Evolutionary conservation across 2,329 filamentous ascomycete species (phyloP).

Genomic region (Neofusicoccum parvum): DNA sequence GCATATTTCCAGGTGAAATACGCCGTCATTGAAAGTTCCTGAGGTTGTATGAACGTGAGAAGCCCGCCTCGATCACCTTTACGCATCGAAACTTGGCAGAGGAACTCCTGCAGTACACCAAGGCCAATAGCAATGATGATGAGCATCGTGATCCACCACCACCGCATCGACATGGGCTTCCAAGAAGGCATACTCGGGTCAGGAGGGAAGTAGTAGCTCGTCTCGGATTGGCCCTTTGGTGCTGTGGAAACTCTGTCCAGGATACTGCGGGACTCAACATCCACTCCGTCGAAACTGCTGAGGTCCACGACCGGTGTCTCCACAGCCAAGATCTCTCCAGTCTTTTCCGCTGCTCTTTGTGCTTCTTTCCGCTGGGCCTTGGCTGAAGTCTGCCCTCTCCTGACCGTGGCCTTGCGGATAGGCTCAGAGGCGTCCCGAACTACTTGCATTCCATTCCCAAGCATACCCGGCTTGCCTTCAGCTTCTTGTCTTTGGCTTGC

Average conservation of each 20-base stretch:
- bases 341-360: slow-evolving; percentile 46
- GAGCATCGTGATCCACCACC: slow-evolving; percentile 38
- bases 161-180: slow-evolving; percentile 43
- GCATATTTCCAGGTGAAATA: slow-evolving; percentile 46
- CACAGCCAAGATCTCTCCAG: slow-evolving; percentile 47
- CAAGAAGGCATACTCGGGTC: slow-evolving; percentile 44
- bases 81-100: slow-evolving; percentile 39
- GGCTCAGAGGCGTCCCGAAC: slow-evolving; percentile 35
- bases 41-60: slow-evolving; percentile 32
- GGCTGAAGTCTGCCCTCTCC: slow-evolving; percentile 9
- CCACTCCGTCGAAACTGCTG: slow-evolving; percentile 42
- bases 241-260: slow-evolving; percentile 24
- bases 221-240: slow-evolving; percentile 26
- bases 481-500: slow-evolving; percentile 20
- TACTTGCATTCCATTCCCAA: slow-evolving; percentile 36
- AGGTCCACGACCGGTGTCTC: slow-evolving; percentile 39
- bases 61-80: slow-evolving; percentile 31
- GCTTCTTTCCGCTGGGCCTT: slow-evolving; percentile 34
- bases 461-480: slow-evolving; percentile 22
- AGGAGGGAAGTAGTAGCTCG: slow-evolving; percentile 42
- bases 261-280: slow-evolving; percentile 36
- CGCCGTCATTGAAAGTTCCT: slow-evolving; percentile 31
- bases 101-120: slow-evolving; percentile 39
- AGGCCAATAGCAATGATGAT: slow-evolving; percentile 36
- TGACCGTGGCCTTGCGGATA: slow-evolving; percentile 25